phyloP scores from a whole-genome alignment of 1,284 basidiomycete species.

The Cutaneotrichosporon curvatum region DNA sequence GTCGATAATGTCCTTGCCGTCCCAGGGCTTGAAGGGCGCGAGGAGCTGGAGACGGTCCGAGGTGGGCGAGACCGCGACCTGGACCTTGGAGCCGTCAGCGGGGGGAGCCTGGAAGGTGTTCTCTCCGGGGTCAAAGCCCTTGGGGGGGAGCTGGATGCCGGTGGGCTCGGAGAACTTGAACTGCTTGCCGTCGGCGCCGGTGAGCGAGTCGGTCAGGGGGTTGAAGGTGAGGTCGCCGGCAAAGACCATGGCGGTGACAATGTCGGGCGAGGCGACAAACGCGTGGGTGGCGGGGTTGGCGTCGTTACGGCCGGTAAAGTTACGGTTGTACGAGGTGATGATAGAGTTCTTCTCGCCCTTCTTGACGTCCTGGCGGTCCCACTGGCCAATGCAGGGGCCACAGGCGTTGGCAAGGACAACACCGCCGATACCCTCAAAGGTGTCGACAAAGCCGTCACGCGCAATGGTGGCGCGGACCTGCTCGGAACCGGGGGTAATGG shows the following conservation, averaged over 20 bases:
- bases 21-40: slow-evolving; percentile 83
- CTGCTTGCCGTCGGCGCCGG: slow-evolving; percentile 84
- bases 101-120: slow-evolving; percentile 97
- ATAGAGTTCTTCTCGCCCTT: slow-evolving; percentile 97
- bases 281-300: slow-evolving; percentile 99
- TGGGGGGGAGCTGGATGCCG: slow-evolving; percentile 86
- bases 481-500: slow-evolving; percentile 96
- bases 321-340: slow-evolving; percentile 99
- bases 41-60: slow-evolving; percentile 94
- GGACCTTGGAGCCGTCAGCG: slow-evolving; percentile 68
- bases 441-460: slow-evolving; percentile 86
- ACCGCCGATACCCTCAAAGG: slow-evolving; percentile 82
- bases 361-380: slow-evolving; percentile 93
- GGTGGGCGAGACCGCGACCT: slow-evolving; percentile 79
- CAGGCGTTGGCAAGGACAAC: slow-evolving; percentile 96
- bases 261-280: slow-evolving; percentile 95
- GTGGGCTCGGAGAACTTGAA: slow-evolving; percentile 93
- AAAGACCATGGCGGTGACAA: slow-evolving; percentile 96
- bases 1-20: slow-evolving; percentile 83
- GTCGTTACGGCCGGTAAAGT: slow-evolving; percentile 99
- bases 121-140: slow-evolving; percentile 92
- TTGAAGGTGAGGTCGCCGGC: slow-evolving; percentile 94
- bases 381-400: slow-evolving; percentile 98
- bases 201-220: slow-evolving; percentile 86
- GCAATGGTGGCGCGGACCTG: slow-evolving; percentile 96